A percentile compares a stretch with the other conserved stretches of the same genome.
phyloP scores from a whole-genome alignment of 495 filamentous ascomycete genomes.

The Penicillium desertorum region DNA sequence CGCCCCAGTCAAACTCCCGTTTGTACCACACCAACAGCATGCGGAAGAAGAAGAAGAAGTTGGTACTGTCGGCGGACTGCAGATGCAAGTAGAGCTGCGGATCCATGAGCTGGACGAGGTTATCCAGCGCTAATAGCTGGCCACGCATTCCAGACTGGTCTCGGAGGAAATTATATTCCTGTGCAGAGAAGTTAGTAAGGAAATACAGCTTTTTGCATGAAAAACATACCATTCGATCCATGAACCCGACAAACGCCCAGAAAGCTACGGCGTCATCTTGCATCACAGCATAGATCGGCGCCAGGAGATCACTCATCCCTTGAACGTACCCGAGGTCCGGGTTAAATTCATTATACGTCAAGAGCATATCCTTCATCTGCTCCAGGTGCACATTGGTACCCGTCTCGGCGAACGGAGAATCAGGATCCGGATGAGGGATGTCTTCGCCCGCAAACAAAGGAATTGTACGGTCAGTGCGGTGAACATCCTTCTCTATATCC shows the following conservation, averaged over 20 bases:
- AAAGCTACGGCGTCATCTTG: slow-evolving; percentile 97
- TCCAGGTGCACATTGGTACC: slow-evolving; percentile 98
- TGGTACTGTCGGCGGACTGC: slow-evolving; percentile 85
- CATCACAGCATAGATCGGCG: slow-evolving; percentile 93
- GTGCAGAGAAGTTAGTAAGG: background rate
- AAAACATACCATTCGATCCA: slow-evolving; percentile 77
- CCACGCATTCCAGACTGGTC: slow-evolving; percentile 94
- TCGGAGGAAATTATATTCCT: slow-evolving; percentile 93
- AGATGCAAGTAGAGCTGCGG: slow-evolving; percentile 90
- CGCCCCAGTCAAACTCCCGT: slow-evolving; percentile 87
- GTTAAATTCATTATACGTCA: slow-evolving; percentile 98
- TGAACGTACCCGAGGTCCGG: slow-evolving; percentile 92
- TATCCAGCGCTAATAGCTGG: slow-evolving; percentile 86
- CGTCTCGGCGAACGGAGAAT: slow-evolving; percentile 85
- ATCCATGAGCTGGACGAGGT: slow-evolving; percentile 94
- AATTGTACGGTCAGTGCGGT: slow-evolving; percentile 90
- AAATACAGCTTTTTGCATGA: background rate
- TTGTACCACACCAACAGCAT: slow-evolving; percentile 99
- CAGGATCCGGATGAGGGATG: slow-evolving; percentile 95
- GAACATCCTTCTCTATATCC: slow-evolving; percentile 88
- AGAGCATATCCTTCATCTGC: slow-evolving; percentile 98
- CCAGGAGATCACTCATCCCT: slow-evolving; percentile 96
- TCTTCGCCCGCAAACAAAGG: slow-evolving; percentile 95
- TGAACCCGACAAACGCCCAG: slow-evolving; percentile 94
- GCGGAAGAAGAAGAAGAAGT: slow-evolving; percentile 99